These are phyloP conservation scores for Cicer bijugum DNA, from an alignment of 306 rosid genomes.

Conservation along the genomic window DNA sequence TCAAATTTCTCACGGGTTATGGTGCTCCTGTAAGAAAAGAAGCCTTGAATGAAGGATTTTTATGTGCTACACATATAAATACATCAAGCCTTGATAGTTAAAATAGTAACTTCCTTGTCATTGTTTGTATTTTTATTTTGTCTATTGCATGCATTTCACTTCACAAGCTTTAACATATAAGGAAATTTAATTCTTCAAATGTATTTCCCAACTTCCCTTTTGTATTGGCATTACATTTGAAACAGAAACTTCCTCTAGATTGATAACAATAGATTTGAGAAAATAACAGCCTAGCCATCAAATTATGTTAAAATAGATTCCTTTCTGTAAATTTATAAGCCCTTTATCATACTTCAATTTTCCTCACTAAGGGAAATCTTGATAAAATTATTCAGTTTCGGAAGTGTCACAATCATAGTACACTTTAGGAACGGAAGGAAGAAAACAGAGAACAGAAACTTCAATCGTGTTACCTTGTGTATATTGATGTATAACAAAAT, in stretches of 20 bases:
- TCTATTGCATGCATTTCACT: constrained; percentile 14
- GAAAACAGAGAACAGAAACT: not conserved
- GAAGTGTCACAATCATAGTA: not conserved
- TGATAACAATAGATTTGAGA: not conserved
- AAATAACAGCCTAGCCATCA: not conserved
- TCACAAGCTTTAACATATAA: constrained; percentile 19
- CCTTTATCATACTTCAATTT: not conserved
- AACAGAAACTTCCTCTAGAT: not conserved
- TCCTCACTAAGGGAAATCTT: not conserved
- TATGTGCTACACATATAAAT: constrained; percentile 13
- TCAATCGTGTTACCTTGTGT: no score
- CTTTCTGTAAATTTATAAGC: not conserved
- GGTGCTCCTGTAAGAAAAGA: constrained; percentile 71
- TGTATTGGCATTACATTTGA: not conserved
- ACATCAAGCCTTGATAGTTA: constrained; percentile 18
- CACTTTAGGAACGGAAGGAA: not conserved
- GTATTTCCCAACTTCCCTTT: constrained; percentile 21
- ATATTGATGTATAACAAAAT: no score
- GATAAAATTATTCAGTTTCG: not conserved
- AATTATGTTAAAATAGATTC: no score
- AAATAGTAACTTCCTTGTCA: constrained; percentile 20
- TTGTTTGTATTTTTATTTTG: constrained; percentile 19
- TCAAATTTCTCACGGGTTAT: constrained; percentile 94
- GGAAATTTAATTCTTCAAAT: constrained; percentile 23
- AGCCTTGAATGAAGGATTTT: constrained; percentile 36